Evolutionary conservation across 257 asterid species (phyloP).

Genomic region (Thymus mandschuricus): DNA sequence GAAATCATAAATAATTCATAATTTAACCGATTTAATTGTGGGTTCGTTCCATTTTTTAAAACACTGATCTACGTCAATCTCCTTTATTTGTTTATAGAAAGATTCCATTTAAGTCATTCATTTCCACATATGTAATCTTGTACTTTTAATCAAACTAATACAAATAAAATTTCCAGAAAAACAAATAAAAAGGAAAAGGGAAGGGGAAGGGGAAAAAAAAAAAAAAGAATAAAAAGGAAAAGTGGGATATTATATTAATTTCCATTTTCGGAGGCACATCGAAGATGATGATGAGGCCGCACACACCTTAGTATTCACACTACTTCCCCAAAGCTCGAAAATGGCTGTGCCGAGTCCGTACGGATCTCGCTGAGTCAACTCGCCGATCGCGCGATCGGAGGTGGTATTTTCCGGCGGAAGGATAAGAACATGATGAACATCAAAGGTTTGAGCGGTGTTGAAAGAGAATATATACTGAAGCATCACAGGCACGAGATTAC

Average conservation of each 20-base stretch:
- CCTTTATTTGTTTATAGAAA: too few species aligned
- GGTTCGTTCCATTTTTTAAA: too few species aligned
- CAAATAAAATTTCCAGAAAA: too few species aligned
- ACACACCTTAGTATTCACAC: slow-evolving; percentile 34
- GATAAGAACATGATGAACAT: slow-evolving; percentile 35
- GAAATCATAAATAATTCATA: too few species aligned
- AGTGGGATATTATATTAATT: slow-evolving; percentile 15
- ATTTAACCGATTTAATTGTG: too few species aligned
- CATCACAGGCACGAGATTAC: slow-evolving; percentile 59
- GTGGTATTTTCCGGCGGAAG: neutral
- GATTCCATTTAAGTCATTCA: too few species aligned
- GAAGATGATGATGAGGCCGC: slow-evolving; percentile 32
- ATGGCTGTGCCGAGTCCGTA: slow-evolving; percentile 27
- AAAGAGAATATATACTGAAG: slow-evolving; percentile 54
- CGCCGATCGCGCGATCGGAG: slow-evolving; percentile 30
- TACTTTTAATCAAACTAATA: too few species aligned
- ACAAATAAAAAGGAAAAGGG: too few species aligned
- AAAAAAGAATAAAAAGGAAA: neutral
- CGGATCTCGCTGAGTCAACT: slow-evolving; percentile 39
- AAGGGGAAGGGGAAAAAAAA: too few species aligned
- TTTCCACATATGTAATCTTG: too few species aligned
- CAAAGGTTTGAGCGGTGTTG: slow-evolving; percentile 52
- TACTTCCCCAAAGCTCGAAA: slow-evolving; percentile 22
- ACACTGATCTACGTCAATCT: too few species aligned
- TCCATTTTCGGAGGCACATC: slow-evolving; percentile 8